A percentile compares a stretch with the other conserved stretches of the same genome.
phyloP scores from a whole-genome alignment of 805 yeast species.

The Wickerhamomyces alni region DNA sequence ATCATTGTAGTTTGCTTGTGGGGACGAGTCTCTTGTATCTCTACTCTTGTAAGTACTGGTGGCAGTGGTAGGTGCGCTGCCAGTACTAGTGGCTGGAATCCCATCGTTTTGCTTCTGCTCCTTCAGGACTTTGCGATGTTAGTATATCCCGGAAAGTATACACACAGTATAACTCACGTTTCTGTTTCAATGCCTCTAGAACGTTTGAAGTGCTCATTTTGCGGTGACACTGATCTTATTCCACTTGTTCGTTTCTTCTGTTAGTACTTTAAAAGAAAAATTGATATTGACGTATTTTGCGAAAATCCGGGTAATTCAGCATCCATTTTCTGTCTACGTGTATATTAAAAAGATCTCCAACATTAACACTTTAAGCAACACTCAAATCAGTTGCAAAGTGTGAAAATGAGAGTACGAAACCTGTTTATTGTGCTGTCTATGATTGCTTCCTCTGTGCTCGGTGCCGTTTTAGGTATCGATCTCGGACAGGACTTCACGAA shows the following conservation, averaged over 20 bases:
- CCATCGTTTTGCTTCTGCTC: constrained; percentile 7
- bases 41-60: constrained; percentile 1
- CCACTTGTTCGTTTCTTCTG: too few species aligned
- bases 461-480: constrained; percentile 83
- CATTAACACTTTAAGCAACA: too few species aligned
- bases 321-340: too few species aligned
- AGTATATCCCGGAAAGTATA: too few species aligned
- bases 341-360: too few species aligned
- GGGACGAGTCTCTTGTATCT: constrained; percentile 4
- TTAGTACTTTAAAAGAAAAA: too few species aligned
- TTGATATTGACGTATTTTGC: too few species aligned
- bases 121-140: constrained; percentile 12
- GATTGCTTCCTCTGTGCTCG: constrained; percentile 22
- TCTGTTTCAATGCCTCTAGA: constrained; percentile 20
- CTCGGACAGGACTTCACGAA: constrained; percentile 84
- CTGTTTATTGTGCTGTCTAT: constrained; percentile 4
- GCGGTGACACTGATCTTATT: too few species aligned
- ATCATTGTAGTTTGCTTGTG: too few species aligned
- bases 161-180: constrained; percentile 16
- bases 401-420: constrained; percentile 4
- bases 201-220: constrained; percentile 20
- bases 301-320: not conserved
- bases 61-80: not conserved
- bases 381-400: not conserved
- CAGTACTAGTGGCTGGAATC: too few species aligned